Conservation (phyloP, 139 green algal genomes). For the Micractinium sp. region DNA sequence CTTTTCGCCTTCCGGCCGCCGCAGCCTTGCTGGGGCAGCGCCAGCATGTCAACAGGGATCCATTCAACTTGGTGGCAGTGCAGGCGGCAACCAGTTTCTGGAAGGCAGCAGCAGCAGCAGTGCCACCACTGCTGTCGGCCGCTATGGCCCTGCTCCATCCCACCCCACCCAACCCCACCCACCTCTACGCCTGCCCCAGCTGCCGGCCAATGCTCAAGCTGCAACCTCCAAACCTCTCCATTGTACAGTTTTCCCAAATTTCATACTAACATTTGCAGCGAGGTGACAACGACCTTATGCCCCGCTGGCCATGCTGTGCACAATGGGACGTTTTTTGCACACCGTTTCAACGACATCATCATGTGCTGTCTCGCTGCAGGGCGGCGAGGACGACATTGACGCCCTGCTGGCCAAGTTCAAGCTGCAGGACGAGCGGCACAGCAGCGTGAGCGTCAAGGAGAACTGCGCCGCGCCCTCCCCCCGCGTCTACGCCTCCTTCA, state of each 20-base stretch:
- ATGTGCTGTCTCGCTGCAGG: not conserved
- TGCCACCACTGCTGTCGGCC: not conserved
- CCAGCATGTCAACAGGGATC: not conserved
- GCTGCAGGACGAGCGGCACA: slow-evolving; percentile 64
- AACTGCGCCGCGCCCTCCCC: slow-evolving; percentile 69
- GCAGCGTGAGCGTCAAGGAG: slow-evolving; percentile 57
- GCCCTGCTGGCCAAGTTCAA: slow-evolving; percentile 73
- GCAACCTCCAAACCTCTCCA: no score
- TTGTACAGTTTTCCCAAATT: no score
- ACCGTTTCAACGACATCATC: no score
- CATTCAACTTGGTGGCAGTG: not conserved
- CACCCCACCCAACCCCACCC: no score
- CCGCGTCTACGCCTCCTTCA: slow-evolving; percentile 78
- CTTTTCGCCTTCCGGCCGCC: no score
- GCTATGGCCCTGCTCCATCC: not conserved
- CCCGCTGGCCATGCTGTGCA: no score
- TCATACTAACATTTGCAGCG: no score
- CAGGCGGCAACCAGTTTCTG: not conserved
- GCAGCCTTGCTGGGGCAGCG: not conserved
- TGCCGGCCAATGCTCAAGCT: no score
- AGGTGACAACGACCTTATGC: no score
- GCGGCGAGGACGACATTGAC: slow-evolving; percentile 58
- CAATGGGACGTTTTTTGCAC: no score
- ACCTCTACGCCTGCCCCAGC: no score
- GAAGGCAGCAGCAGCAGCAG: no score